A percentile compares a stretch with the other conserved stretches of the same genome.
These are phyloP conservation scores for Sedum album DNA, from an alignment of 164 flowering plant species.

Conservation along the genomic window DNA sequence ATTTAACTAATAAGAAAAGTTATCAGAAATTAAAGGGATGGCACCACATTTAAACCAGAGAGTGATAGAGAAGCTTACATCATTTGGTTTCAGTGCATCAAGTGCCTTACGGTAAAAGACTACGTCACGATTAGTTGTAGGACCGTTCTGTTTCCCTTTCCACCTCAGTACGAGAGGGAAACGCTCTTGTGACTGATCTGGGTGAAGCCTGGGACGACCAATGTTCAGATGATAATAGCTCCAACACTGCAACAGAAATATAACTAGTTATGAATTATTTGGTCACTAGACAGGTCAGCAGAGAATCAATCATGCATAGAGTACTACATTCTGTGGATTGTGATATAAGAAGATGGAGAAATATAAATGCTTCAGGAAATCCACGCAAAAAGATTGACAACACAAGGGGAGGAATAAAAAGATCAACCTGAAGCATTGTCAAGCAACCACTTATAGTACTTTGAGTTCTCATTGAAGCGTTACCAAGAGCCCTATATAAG, in stretches of 20 bases:
- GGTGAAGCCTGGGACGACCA: slow-evolving; percentile 57
- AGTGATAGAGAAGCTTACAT: slow-evolving; percentile 29
- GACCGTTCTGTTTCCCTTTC: slow-evolving; percentile 71
- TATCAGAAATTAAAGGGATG: neutral
- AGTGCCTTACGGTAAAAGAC: slow-evolving; percentile 59
- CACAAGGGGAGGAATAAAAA: neutral
- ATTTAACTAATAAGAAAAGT: neutral
- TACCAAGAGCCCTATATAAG: slow-evolving; percentile 67
- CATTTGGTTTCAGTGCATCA: slow-evolving; percentile 43
- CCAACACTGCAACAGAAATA: slow-evolving; percentile 45
- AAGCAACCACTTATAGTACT: slow-evolving; percentile 72
- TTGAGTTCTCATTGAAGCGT: slow-evolving; percentile 59
- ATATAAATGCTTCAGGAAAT: neutral
- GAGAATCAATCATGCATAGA: too few relatives aligned
- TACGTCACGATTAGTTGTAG: slow-evolving; percentile 64
- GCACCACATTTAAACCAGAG: neutral
- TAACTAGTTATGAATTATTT: too few relatives aligned
- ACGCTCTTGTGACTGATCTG: slow-evolving; percentile 42
- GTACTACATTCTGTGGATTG: neutral
- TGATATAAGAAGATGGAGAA: neutral
- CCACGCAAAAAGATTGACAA: neutral
- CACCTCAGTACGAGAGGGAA: slow-evolving; percentile 67
- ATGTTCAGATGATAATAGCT: slow-evolving; percentile 62
- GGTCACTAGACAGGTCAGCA: too few relatives aligned
- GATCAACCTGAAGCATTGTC: slow-evolving; percentile 54